Percentiles rank a stretch among this genome's conserved stretches.
Conservation (phyloP, 345 rosid genomes). For the Physaria fendleri region DNA sequence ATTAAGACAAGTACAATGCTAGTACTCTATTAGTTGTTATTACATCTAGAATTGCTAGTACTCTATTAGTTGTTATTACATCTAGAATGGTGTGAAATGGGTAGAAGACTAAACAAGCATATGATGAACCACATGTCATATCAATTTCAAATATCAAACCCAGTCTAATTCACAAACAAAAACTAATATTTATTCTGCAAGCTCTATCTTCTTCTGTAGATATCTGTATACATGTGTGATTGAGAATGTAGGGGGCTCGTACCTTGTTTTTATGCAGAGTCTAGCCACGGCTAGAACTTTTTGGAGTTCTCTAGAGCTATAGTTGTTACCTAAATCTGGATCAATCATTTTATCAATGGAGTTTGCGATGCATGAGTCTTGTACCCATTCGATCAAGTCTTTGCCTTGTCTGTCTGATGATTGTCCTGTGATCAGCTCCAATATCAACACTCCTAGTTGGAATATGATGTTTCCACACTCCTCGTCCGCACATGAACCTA, state of each 20-base stretch:
- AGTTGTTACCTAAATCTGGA: conserved; percentile 73
- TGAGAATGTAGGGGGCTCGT: conserved; percentile 52
- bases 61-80: neutral
- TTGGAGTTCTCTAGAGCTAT: conserved; percentile 57
- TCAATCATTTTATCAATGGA: conserved; percentile 80
- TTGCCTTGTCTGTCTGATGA: conserved; percentile 60
- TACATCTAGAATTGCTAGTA: too few species aligned
- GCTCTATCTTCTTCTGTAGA: conserved; percentile 58
- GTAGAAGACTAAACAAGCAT: neutral
- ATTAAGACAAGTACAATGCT: conserved; percentile 6
- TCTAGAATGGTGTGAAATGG: neutral
- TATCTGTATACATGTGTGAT: conserved; percentile 55
- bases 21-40: neutral
- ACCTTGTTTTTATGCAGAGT: conserved; percentile 56
- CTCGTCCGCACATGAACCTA: conserved; percentile 34
- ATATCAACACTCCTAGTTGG: conserved; percentile 79
- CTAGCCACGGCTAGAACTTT: conserved; percentile 68
- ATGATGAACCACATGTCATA: neutral
- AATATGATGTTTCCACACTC: conserved; percentile 52
- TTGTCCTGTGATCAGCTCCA: conserved; percentile 87
- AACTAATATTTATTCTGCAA: conserved; percentile 10
- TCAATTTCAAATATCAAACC: neutral
- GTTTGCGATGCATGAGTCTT: conserved; percentile 49
- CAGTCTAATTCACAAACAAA: neutral
- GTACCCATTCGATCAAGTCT: conserved; percentile 76